Evolutionary conservation across 176 grass and related monocot species (phyloP).

Genomic region (Cymbopogon citratus): DNA sequence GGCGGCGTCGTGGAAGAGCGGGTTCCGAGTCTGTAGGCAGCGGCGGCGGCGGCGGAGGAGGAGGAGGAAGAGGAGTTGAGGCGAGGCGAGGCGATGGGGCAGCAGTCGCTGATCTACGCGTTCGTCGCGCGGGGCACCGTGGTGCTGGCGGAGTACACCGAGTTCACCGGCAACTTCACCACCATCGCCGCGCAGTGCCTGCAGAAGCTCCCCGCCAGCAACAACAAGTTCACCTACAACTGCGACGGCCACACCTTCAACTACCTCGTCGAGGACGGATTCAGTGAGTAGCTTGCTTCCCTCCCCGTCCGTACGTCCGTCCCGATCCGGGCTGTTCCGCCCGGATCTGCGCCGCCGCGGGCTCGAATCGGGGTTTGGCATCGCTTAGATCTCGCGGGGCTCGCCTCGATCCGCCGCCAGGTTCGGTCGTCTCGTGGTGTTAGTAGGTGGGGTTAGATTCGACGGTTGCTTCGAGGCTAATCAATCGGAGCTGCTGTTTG

Average conservation of each 20-base stretch:
- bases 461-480: not conserved
- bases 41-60: not conserved
- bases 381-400: conserved; percentile 4
- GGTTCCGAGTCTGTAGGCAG: not conserved
- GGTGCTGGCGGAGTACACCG: conserved; percentile 83
- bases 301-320: not conserved
- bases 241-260: conserved; percentile 97
- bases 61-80: too few relatives aligned
- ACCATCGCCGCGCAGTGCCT: conserved; percentile 90
- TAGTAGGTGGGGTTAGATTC: not conserved
- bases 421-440: not conserved
- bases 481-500: not conserved
- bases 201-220: conserved; percentile 83
- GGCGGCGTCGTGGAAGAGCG: not conserved
- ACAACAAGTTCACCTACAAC: conserved; percentile 95
- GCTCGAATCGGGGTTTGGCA: not conserved
- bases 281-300: conserved; percentile 42
- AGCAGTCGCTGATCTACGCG: conserved; percentile 89
- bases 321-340: not conserved
- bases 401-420: conserved; percentile 10
- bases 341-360: conserved; percentile 13
- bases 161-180: conserved; percentile 95
- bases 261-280: conserved; percentile 94
- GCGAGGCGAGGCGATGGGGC: conserved; percentile 47
- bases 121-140: conserved; percentile 86